These are phyloP conservation scores for Croton setiger DNA, from an alignment of 441 rosid genomes.

Conservation along the genomic window DNA sequence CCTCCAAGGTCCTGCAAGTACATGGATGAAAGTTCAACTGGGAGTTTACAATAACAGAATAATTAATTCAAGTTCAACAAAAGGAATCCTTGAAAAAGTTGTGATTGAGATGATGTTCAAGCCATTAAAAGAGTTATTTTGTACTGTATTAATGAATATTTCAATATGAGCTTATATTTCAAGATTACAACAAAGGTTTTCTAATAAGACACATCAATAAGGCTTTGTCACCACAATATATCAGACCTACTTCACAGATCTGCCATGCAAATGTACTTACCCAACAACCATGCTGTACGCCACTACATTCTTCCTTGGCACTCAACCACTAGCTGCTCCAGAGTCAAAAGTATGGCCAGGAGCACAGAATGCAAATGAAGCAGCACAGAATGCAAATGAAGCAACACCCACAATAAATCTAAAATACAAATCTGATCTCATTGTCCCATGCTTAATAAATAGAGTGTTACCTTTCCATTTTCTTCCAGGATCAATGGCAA, in stretches of 20 bases:
- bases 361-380: background rate
- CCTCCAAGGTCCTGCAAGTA: conserved; percentile 88
- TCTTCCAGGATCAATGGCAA: conserved; percentile 57
- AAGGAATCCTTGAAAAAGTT: background rate
- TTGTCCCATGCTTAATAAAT: background rate
- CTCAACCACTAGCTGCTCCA: conserved; percentile 1
- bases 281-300: background rate
- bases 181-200: background rate
- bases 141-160: background rate
- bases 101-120: background rate
- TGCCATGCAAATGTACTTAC: background rate
- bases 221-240: background rate
- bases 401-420: background rate
- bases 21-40: conserved; percentile 5
- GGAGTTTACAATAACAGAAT: background rate
- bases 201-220: background rate
- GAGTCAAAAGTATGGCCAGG: conserved; percentile 1
- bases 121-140: background rate
- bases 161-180: background rate
- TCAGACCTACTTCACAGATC: background rate
- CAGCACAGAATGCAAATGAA: conserved; percentile 1
- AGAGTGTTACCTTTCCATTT: conserved; percentile 56
- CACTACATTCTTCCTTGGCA: conserved; percentile 1
- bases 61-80: background rate
- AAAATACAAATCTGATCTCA: background rate